These are phyloP conservation scores for Colletotrichum graminicola DNA, from an alignment of 2,329 filamentous ascomycete species.

Conservation along the genomic window DNA sequence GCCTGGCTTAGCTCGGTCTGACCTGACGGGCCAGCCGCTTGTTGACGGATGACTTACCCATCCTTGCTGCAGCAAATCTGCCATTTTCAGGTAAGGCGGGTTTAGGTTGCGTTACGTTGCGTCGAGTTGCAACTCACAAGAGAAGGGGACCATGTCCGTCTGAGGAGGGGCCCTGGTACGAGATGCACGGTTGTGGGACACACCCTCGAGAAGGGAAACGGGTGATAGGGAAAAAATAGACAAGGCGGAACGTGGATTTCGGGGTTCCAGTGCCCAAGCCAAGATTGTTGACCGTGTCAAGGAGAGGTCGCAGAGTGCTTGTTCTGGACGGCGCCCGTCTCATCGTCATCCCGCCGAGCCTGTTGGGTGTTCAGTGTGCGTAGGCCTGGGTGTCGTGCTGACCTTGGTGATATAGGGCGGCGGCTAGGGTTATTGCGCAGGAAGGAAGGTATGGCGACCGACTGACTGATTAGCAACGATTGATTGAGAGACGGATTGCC, in stretches of 20 bases:
- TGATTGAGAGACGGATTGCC: not conserved
- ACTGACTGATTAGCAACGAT: not conserved
- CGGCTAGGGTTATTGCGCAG: not conserved
- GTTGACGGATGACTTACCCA: slow-evolving; percentile 13
- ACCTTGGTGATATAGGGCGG: not conserved
- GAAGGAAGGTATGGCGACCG: not conserved
- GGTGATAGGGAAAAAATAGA: slow-evolving; percentile 1
- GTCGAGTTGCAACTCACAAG: slow-evolving; percentile 22
- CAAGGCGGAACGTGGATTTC: not conserved
- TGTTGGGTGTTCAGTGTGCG: slow-evolving; percentile 28
- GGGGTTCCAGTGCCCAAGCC: slow-evolving; percentile 16
- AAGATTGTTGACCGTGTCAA: slow-evolving; percentile 25
- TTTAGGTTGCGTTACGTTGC: slow-evolving; percentile 35
- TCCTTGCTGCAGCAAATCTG: slow-evolving; percentile 22
- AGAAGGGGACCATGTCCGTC: slow-evolving; percentile 10
- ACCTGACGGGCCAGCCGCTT: slow-evolving; percentile 23
- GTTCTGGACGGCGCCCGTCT: slow-evolving; percentile 37
- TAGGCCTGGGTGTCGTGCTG: slow-evolving; percentile 14
- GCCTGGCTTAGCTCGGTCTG: not conserved
- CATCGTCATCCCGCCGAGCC: slow-evolving; percentile 25
- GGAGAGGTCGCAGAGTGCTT: slow-evolving; percentile 26
- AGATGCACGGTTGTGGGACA: slow-evolving; percentile 20
- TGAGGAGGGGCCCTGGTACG: not conserved
- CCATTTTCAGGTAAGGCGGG: slow-evolving; percentile 33
- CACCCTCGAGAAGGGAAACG: slow-evolving; percentile 11